Evolutionary conservation across 2,329 filamentous ascomycete species (phyloP).

Genomic region (Drechmeria coniospora): DNA sequence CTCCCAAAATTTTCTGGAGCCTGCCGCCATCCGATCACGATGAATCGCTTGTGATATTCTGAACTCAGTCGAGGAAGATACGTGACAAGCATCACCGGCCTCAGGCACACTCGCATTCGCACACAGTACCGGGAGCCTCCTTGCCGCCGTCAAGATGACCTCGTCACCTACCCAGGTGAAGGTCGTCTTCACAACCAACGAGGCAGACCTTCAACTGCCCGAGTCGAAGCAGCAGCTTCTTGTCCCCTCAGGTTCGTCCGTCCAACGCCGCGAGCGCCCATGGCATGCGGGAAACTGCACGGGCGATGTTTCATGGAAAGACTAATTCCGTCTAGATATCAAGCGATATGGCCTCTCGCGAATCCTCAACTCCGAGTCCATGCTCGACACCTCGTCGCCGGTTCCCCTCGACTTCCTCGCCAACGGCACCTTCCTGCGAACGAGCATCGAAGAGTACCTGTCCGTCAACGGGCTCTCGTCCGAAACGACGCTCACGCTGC

Average conservation of each 20-base stretch:
- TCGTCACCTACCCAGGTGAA: constrained; percentile 39
- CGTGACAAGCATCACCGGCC: no score
- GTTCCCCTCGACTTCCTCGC: constrained; percentile 89
- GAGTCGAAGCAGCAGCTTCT: constrained; percentile 47
- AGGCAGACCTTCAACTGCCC: constrained; percentile 45
- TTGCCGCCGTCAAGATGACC: constrained; percentile 16
- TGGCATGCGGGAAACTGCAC: no score
- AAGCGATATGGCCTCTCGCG: constrained; percentile 56
- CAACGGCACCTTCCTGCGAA: constrained; percentile 81
- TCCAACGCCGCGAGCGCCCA: no score
- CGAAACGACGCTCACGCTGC: constrained; percentile 73
- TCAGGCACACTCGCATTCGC: no score
- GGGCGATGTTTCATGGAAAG: neutral
- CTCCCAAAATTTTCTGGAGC: no score
- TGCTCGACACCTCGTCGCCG: constrained; percentile 48
- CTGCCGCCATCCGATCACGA: no score
- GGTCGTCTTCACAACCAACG: constrained; percentile 51
- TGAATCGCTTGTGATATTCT: no score
- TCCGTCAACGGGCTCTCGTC: constrained; percentile 72
- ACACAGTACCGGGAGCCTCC: no score
- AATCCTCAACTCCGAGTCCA: constrained; percentile 56
- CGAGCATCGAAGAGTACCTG: constrained; percentile 82
- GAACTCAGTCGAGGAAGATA: no score
- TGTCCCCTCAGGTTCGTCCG: constrained; percentile 38
- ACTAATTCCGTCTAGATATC: constrained; percentile 31